Evolutionary conservation across 139 green algal genomes (phyloP), one percentile per base, ranked within the genome.

Genomic region (Medakamo hakoo): DNA sequence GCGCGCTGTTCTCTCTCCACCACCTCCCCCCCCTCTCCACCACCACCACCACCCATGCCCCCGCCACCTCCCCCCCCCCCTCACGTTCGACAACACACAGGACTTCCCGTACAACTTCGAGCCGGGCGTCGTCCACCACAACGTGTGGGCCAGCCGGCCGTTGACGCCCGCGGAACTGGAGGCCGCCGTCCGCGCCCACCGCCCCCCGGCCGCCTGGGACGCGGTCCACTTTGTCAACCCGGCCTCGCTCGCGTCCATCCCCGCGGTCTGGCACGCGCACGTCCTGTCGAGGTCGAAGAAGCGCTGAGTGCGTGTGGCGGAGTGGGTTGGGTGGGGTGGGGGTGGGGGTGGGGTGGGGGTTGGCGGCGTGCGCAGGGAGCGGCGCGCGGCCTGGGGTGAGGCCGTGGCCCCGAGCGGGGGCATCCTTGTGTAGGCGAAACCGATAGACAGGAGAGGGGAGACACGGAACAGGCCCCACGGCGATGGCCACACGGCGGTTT

Each of bases 51-150:
- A 9, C 40, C 9, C 40, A 21, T 16, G 9, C 40, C 16, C 16
- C 40, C 40, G 9, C 40, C 40, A 9, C 16, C 16, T 16, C 16
- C 40, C 9, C 40, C 9, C 40, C 16, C 40, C 16, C 40, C 9
- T 16, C 40, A 52, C 40, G 9, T 21, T 16, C 40, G 9, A 9
- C 40, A 52, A 9, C 9, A 9, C 40, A 16, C 40, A 71, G 65
- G 65, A 71, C 59, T 71, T 71, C 32, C 65, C 65, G 1, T 71
- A 71, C 65, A 63, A 64, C 58, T 62, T 71, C 30, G 59, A 61
- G 16, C 21, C 59, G 1, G 65, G 49, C 23, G 48, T 71, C 26
- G 27, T 62, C 48, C 65, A 71, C 27, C 59, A 71, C 29, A 63
- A 63, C 27, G 27, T 71, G 20, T 71, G 65, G 65, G 32, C 40